These are phyloP conservation scores for Leavenworthia alabamica DNA, from an alignment of 345 rosid species.

Conservation along the genomic window DNA sequence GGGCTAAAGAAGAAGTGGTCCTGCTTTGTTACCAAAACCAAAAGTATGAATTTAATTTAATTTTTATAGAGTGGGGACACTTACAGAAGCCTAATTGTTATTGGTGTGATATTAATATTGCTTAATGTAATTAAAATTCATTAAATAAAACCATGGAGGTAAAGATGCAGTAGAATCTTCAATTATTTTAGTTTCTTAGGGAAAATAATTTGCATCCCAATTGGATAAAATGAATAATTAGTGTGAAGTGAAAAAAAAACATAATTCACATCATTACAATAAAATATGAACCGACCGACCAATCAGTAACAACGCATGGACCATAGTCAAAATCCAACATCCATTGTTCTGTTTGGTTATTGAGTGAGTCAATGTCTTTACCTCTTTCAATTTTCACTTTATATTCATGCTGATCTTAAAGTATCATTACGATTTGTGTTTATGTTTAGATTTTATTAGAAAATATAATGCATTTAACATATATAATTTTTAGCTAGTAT, in stretches of 20 bases:
- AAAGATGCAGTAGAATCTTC: slow-evolving; percentile 16
- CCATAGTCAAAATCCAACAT: slow-evolving; percentile 28
- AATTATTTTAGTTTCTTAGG: neutral
- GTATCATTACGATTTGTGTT: no score
- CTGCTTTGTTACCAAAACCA: neutral
- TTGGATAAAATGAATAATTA: slow-evolving; percentile 11
- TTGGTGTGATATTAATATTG: neutral
- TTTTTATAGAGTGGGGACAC: slow-evolving; percentile 25
- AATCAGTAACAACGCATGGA: slow-evolving; percentile 31
- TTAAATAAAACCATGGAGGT: slow-evolving; percentile 17
- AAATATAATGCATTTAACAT: neutral
- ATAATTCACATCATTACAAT: slow-evolving; percentile 25
- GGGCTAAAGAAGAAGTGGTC: slow-evolving; percentile 20
- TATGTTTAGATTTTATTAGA: neutral
- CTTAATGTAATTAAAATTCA: neutral
- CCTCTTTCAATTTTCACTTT: no score
- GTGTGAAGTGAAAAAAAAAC: slow-evolving; percentile 9
- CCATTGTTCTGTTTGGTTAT: slow-evolving; percentile 23
- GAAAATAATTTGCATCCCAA: slow-evolving; percentile 12
- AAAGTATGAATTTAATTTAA: neutral
- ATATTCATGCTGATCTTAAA: no score
- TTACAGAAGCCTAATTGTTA: slow-evolving; percentile 12
- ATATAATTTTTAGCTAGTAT: neutral
- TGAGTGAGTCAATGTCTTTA: slow-evolving; percentile 23
- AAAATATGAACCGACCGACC: slow-evolving; percentile 30